These are phyloP conservation scores for Rhypophila decipiens DNA, from an alignment of 495 filamentous ascomycete species.

Conservation along the genomic window DNA sequence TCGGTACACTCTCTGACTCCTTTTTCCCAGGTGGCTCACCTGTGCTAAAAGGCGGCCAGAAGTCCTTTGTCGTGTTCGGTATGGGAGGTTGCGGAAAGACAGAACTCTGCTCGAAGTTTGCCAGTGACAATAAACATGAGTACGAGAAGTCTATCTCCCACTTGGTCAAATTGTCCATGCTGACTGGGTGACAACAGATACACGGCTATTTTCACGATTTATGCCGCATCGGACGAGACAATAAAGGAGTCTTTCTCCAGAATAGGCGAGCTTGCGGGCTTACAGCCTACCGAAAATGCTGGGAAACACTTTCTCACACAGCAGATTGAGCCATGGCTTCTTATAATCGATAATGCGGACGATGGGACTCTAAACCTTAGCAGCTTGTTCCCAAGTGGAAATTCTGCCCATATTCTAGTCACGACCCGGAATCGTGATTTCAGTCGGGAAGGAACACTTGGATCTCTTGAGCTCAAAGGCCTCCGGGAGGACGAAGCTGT, in stretches of 20 bases:
- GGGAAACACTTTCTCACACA: slow-evolving; percentile 3
- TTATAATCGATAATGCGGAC: slow-evolving; percentile 11
- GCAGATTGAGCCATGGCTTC: slow-evolving; percentile 5
- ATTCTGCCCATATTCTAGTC: slow-evolving; percentile 3
- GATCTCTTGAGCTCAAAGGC: slow-evolving; percentile 5
- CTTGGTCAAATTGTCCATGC: background rate
- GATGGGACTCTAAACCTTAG: background rate
- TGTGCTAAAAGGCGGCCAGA: background rate
- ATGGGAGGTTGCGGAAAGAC: slow-evolving; percentile 8
- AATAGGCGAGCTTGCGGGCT: slow-evolving; percentile 2
- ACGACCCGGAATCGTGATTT: slow-evolving; percentile 5
- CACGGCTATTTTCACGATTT: slow-evolving; percentile 7
- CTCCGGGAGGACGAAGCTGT: slow-evolving; percentile 3
- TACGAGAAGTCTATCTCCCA: background rate
- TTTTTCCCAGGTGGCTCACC: background rate
- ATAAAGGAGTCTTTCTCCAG: slow-evolving; percentile 7
- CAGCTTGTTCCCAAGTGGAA: background rate
- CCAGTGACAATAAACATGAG: slow-evolving; percentile 3
- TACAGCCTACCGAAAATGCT: slow-evolving; percentile 4
- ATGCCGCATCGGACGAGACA: slow-evolving; percentile 1
- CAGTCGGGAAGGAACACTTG: slow-evolving; percentile 1
- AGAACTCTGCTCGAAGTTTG: slow-evolving; percentile 7
- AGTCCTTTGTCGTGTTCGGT: slow-evolving; percentile 6
- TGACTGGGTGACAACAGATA: background rate
- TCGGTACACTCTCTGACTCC: background rate